Base-by-base conservation (phyloP, 2,329 filamentous ascomycete species). In the Huntiella savannae region DNA sequence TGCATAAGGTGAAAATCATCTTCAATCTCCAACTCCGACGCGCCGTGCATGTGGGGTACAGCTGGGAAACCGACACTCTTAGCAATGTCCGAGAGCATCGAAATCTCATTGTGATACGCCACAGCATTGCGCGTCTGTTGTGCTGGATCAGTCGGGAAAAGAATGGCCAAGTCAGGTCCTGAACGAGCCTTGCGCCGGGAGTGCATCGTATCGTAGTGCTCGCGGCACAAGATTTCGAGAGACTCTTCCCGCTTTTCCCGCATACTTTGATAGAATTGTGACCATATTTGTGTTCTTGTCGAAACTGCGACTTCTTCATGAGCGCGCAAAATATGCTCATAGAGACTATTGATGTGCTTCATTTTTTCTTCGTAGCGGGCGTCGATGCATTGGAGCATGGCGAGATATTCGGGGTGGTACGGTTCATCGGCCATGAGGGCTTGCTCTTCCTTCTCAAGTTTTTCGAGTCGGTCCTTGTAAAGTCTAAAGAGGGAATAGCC, bases 31-130 rank as follows among this genome's bases (percentile, higher is more conserved):
- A 72, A 67, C 16, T 71, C 62, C 34, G 79, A 78, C 19, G 83
- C 82, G 37, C 82, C 73, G 49, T 69, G 69, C 62, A 98, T 79
- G 33, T 82, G 71, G 15, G 91, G 91, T n/a, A 87, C 91, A 32
- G 88, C 87, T 33, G 91, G 91, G 62, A 98, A 98, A 17, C 91
- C 91, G 56, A 93, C 79, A 59, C 95, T 87, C 63, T 95, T 96
- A 33, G 88, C 87, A 44, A 96, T 71, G 34, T 88, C 88, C 4
- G 87, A 79, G 48, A 98, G 66, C 22, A 95, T 76, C 0, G 87
- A 93, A 4, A 98, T 87, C 59, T 98, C 91, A 53, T 81, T 82
- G 59, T 94, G 96, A 65, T 96, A 96, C 40, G 87, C 82, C 43
- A 86, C 73, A 54, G 93, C 87, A 52, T 95, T 82, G 51, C 76